Evolutionary conservation across 2,329 filamentous ascomycete species (phyloP).

Genomic region (Colletotrichum lentis): DNA sequence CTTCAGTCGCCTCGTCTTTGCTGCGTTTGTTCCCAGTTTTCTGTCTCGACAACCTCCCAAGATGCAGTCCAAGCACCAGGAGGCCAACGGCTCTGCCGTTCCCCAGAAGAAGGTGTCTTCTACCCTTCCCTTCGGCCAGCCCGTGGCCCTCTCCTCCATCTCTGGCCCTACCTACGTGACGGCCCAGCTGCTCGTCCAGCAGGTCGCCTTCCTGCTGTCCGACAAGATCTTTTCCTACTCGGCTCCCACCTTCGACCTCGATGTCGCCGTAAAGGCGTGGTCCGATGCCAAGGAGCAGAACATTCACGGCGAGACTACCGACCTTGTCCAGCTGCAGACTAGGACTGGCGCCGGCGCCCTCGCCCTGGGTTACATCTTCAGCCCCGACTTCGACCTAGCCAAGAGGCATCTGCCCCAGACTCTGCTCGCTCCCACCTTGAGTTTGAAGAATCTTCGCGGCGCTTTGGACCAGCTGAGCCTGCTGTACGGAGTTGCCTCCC

Average conservation of each 20-base stretch:
- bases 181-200: conserved; percentile 91
- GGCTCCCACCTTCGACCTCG: conserved; percentile 90
- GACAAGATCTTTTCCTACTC: conserved; percentile 99
- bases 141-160: conserved; percentile 67
- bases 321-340: conserved; percentile 83
- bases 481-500: conserved; percentile 89
- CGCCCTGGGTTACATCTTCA: conserved; percentile 96
- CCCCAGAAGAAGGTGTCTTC: conserved; percentile 57
- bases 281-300: conserved; percentile 74
- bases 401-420: conserved; percentile 93
- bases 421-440: conserved; percentile 85
- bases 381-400: conserved; percentile 90
- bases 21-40: conserved; percentile 18
- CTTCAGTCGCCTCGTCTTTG: conserved; percentile 28
- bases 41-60: conserved; percentile 12
- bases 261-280: conserved; percentile 84
- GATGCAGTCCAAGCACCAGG: conserved; percentile 49
- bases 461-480: conserved; percentile 90
- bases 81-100: conserved; percentile 47
- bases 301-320: conserved; percentile 80
- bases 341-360: conserved; percentile 88
- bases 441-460: conserved; percentile 80
- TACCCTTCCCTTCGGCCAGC: conserved; percentile 65
- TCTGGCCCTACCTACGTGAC: conserved; percentile 91
- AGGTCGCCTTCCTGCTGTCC: conserved; percentile 92